Percentiles rank a stretch among this genome's conserved stretches.
phyloP scores from a whole-genome alignment of 345 rosid genomes.

The Physaria fendleri region DNA sequence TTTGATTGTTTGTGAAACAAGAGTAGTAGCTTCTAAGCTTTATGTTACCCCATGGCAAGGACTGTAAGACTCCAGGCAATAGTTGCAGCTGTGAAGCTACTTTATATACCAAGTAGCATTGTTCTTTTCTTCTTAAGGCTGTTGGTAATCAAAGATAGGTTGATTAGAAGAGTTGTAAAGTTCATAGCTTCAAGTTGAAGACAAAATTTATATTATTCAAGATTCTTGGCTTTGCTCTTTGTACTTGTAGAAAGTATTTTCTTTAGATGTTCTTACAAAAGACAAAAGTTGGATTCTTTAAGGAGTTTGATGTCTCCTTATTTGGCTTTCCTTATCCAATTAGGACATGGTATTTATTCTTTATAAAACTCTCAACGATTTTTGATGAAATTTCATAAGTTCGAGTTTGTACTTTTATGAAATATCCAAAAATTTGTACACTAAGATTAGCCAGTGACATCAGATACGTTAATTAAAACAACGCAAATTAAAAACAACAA shows the following conservation, averaged over 20 bases:
- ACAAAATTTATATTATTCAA: conserved; percentile 24
- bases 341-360: conserved; percentile 19
- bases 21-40: not conserved
- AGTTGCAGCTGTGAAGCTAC: conserved; percentile 41
- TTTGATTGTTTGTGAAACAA: not conserved
- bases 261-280: conserved; percentile 22
- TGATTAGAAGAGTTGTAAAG: conserved; percentile 55
- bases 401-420: no score
- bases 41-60: conserved; percentile 83
- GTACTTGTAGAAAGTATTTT: conserved; percentile 26
- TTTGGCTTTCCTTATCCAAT: conserved; percentile 17
- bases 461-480: no score
- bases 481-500: no score
- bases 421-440: no score
- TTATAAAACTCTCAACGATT: no score
- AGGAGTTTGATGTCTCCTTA: conserved; percentile 20
- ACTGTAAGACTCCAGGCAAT: conserved; percentile 91
- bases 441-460: no score
- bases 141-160: conserved; percentile 27
- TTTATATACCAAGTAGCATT: conserved; percentile 26
- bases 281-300: conserved; percentile 31
- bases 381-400: no score
- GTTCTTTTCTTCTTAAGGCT: conserved; percentile 86
- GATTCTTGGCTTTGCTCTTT: conserved; percentile 36
- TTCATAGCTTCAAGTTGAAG: conserved; percentile 52